Evolutionary conservation across 1,284 basidiomycete species (phyloP).

Genomic region (Ganoderma leucocontextum): DNA sequence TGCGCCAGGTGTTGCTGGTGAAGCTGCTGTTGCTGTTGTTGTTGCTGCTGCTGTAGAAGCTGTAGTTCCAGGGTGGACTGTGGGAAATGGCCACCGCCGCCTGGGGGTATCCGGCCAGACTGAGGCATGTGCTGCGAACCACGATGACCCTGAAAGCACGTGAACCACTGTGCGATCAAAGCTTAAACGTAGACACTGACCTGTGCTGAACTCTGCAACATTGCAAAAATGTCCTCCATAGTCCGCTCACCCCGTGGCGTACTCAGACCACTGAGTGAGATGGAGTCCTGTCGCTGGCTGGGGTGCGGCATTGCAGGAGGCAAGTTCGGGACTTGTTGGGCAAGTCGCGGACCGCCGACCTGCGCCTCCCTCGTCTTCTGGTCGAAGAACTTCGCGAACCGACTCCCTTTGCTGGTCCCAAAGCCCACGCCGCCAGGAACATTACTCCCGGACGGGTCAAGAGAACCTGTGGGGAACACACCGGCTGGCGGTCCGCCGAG

Average conservation of each 20-base stretch:
- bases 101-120: conserved; percentile 36
- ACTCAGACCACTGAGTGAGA: conserved; percentile 46
- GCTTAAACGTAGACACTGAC: conserved; percentile 44
- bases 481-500: conserved; percentile 30
- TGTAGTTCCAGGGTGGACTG: conserved; percentile 42
- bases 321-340: conserved; percentile 48
- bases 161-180: conserved; percentile 4
- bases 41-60: conserved; percentile 51
- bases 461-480: conserved; percentile 28
- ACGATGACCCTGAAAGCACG: conserved; percentile 39
- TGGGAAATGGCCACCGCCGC: conserved; percentile 40
- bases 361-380: conserved; percentile 63
- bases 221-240: conserved; percentile 80
- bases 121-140: conserved; percentile 40
- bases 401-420: conserved; percentile 70
- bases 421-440: conserved; percentile 42
- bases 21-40: conserved; percentile 54
- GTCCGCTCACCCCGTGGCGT: conserved; percentile 58
- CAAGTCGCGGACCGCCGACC: conserved; percentile 47
- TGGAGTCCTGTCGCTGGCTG: conserved; percentile 55
- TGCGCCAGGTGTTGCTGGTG: conserved; percentile 52
- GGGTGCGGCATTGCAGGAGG: conserved; percentile 54
- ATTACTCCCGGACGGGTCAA: conserved; percentile 38
- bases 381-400: conserved; percentile 86
- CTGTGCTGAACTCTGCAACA: conserved; percentile 72